Percentiles rank a stretch among this genome's conserved stretches.
Evolutionary conservation across 768 basidiomycete genomes (phyloP).

Genomic region (Pleurotus salmoneostramineus): DNA sequence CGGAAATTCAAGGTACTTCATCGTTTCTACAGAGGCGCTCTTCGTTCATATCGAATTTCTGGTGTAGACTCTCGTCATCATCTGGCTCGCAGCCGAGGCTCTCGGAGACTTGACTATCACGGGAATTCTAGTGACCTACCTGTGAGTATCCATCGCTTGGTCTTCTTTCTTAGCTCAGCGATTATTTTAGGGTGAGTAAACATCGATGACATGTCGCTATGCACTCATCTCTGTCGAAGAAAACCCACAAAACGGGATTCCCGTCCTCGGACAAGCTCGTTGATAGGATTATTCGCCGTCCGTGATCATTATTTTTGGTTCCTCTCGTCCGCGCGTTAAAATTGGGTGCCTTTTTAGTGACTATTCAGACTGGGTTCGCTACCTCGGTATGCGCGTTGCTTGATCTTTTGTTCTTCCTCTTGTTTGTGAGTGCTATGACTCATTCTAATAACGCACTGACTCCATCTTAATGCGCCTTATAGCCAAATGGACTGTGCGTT

Average conservation of each 20-base stretch:
- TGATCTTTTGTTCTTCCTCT: slow-evolving; percentile 29
- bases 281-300: slow-evolving; percentile 37
- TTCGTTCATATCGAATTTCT: neutral
- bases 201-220: neutral
- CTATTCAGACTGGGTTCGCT: slow-evolving; percentile 32
- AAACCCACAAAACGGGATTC: slow-evolving; percentile 38
- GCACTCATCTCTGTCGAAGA: slow-evolving; percentile 17
- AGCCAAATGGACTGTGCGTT: slow-evolving; percentile 22
- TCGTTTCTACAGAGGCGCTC: neutral
- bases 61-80: slow-evolving; percentile 14
- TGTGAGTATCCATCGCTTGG: slow-evolving; percentile 24
- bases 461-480: neutral
- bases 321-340: neutral
- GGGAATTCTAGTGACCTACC: slow-evolving; percentile 33
- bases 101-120: slow-evolving; percentile 40
- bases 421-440: slow-evolving; percentile 16
- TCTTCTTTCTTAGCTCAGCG: neutral
- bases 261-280: slow-evolving; percentile 34
- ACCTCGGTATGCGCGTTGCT: slow-evolving; percentile 28
- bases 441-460: neutral
- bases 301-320: slow-evolving; percentile 3
- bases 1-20: slow-evolving; percentile 20
- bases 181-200: neutral
- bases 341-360: slow-evolving; percentile 18
- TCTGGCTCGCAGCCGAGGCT: slow-evolving; percentile 40